Base-by-base conservation (phyloP, 768 basidiomycete species). In the Suillus discolor region DNA sequence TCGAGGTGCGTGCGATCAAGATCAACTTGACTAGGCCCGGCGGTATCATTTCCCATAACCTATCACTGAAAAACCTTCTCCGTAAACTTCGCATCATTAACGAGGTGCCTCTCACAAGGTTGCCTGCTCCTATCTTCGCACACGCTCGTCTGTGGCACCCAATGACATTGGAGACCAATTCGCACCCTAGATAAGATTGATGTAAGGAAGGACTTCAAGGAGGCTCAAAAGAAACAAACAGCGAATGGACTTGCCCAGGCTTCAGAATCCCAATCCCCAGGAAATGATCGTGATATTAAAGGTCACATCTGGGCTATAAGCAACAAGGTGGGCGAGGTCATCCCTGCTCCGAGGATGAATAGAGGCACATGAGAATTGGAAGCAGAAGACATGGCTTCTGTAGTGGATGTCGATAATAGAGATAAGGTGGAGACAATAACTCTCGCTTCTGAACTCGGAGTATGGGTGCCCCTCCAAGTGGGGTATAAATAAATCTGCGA, bases 231-330 rank as follows among this genome's bases (percentile, higher is more conserved):
- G 18, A 23, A 55, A 72, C 80, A 62, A 64, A 83, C 83, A 65
- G 84, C 83, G 73, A 84, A 85, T n/a, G 84, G 84, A 62, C 81
- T 84, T 11, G 83, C 77, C 74, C 81, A 84, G 5, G 77, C 81
- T 61, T 82, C 81, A 4, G 82, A 84, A 54, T 75, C 75, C 69
- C 71, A 73, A 53, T 77, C 73, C 54, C 75, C 68, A 2, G 78
- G 77, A 74, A 80, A 80, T 68, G 51, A 79, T 66, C 0, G 75
- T 77, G 6, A 78, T 45, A 20, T 23, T 67, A 64, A 73, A 71
- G 5, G 31, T 2, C n/a, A 45, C 59, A 49, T 65, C 60, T 45
- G 66, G 65, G 45, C 75, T 72, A 61, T 69, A 72, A 7, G 73
- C 64, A 28, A 31, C 31, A 31, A 31, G 6, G 31, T 31, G 31